Evolutionary conservation across 495 filamentous ascomycete genomes (phyloP).

Genomic region (Articulospora tetracladia): DNA sequence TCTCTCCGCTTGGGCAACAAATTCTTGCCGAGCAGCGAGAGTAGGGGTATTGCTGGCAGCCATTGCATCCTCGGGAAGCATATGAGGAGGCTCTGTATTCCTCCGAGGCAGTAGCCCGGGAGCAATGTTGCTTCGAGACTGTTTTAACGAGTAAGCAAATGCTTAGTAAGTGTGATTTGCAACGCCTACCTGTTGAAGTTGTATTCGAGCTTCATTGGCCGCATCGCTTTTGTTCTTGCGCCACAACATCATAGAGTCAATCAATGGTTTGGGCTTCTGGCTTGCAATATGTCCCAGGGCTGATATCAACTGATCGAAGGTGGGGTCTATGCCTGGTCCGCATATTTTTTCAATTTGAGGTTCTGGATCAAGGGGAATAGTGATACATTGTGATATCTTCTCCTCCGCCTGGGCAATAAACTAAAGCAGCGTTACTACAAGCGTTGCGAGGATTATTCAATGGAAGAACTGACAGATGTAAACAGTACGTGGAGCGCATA

Average conservation of each 20-base stretch:
- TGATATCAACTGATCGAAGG: constrained; percentile 93
- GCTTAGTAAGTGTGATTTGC: not conserved
- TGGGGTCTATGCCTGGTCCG: constrained; percentile 79
- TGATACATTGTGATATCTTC: constrained; percentile 83
- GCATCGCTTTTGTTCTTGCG: constrained; percentile 91
- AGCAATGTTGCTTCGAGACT: constrained; percentile 31
- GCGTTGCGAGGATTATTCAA: not conserved
- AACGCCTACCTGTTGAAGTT: constrained; percentile 56
- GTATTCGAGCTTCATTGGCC: constrained; percentile 54
- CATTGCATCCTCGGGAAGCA: constrained; percentile 14
- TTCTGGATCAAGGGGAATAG: constrained; percentile 67
- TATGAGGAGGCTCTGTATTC: constrained; percentile 49
- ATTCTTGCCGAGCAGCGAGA: constrained; percentile 59
- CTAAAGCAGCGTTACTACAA: constrained; percentile 30
- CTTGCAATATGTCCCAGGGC: constrained; percentile 91
- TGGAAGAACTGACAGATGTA: constrained; percentile 62
- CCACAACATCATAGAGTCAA: constrained; percentile 97
- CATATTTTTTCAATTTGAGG: constrained; percentile 83
- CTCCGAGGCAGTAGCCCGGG: constrained; percentile 43
- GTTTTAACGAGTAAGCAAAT: constrained; percentile 7
- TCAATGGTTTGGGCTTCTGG: constrained; percentile 89
- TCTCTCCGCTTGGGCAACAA: constrained; percentile 72
- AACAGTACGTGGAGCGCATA: constrained; percentile 96
- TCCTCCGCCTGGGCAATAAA: constrained; percentile 85
- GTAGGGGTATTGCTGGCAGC: constrained; percentile 25